Percentiles rank a stretch among this genome's conserved stretches.
phyloP scores from a whole-genome alignment of 345 rosid species.

The Eutrema japonicum region DNA sequence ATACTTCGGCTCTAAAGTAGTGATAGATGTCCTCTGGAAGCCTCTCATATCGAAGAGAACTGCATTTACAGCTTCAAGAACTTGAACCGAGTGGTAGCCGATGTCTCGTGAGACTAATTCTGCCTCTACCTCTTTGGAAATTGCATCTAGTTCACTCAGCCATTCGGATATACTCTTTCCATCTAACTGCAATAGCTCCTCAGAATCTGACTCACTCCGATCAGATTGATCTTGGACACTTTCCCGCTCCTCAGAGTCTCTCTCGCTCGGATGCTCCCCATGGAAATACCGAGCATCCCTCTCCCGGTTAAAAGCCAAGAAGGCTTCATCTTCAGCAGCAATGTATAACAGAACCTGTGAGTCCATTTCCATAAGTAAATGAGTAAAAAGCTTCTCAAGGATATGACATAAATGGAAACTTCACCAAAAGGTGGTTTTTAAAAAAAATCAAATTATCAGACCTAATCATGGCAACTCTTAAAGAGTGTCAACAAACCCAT shows the following conservation, averaged over 20 bases:
- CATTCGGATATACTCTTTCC: slow-evolving; percentile 70
- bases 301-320: slow-evolving; percentile 59
- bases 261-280: slow-evolving; percentile 52
- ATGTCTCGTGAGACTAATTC: slow-evolving; percentile 80
- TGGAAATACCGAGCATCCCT: slow-evolving; percentile 57
- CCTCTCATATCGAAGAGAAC: slow-evolving; percentile 83
- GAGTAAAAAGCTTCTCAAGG: slow-evolving; percentile 22
- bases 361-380: slow-evolving; percentile 35
- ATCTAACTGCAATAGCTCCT: slow-evolving; percentile 63
- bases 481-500: slow-evolving; percentile 19
- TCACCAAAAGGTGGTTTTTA: not conserved
- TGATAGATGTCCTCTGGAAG: slow-evolving; percentile 65
- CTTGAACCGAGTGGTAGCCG: slow-evolving; percentile 76
- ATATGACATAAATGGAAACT: slow-evolving; percentile 7
- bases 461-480: not conserved
- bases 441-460: slow-evolving; percentile 5
- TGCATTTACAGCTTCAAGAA: slow-evolving; percentile 79
- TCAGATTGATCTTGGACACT: slow-evolving; percentile 40
- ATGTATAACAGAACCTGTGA: slow-evolving; percentile 71
- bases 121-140: slow-evolving; percentile 83
- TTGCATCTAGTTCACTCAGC: slow-evolving; percentile 64
- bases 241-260: slow-evolving; percentile 42
- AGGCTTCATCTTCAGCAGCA: slow-evolving; percentile 95
- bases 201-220: slow-evolving; percentile 48
- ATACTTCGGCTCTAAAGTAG: slow-evolving; percentile 63